These are phyloP conservation scores for Dryas integrifolia DNA, from an alignment of 331 rosid genomes.

Conservation along the genomic window DNA sequence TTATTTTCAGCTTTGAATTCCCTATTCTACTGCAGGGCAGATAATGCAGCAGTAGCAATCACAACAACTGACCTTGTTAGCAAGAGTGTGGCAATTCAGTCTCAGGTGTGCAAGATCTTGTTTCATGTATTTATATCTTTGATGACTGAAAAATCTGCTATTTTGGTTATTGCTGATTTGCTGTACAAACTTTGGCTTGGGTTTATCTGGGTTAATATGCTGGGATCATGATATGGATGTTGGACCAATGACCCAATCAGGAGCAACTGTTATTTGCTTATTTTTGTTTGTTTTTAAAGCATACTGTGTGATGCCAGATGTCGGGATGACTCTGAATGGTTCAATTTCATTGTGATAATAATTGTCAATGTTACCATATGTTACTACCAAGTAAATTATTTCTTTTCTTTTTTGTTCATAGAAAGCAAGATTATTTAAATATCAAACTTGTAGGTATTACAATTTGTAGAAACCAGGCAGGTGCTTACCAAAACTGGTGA, in stretches of 20 bases:
- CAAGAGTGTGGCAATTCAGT: constrained; percentile 91
- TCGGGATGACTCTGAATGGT: not conserved
- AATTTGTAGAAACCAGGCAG: constrained; percentile 2
- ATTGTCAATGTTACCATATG: not conserved
- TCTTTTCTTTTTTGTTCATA: not conserved
- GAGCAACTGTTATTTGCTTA: not conserved
- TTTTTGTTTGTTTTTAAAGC: not conserved
- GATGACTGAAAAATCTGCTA: not conserved
- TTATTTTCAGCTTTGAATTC: not conserved
- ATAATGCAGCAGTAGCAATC: constrained; percentile 92
- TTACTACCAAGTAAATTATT: not conserved
- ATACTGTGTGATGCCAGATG: not conserved
- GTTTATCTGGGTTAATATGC: not conserved
- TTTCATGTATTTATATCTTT: not conserved
- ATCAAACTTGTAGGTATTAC: not conserved
- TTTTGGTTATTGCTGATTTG: not conserved
- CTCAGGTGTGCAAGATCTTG: constrained; percentile 48
- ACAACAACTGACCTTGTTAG: constrained; percentile 93
- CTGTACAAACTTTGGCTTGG: not conserved
- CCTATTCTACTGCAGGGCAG: constrained; percentile 57
- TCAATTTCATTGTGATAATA: not conserved
- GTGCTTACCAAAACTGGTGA: constrained; percentile 20
- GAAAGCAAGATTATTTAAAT: not conserved
- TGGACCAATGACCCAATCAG: constrained; percentile 2
- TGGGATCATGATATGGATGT: not conserved